Conservation (phyloP, 2,329 filamentous ascomycete species). For the Epichloe coenophiala region DNA sequence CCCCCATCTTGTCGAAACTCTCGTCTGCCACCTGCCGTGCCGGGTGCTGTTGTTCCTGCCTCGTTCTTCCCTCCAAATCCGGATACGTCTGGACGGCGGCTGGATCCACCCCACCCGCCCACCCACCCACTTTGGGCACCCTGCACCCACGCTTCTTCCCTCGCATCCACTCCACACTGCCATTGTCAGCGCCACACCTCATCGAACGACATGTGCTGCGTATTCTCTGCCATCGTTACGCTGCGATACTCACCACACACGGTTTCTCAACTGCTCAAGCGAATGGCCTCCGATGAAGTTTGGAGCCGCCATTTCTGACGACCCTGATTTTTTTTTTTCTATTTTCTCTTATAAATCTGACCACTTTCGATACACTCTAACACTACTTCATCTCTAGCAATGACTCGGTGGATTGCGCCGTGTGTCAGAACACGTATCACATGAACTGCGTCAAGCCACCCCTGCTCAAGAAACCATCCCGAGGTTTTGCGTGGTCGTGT, state of each 20-base stretch:
- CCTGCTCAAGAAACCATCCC: conserved; percentile 85
- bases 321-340: background rate
- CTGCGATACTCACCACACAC: background rate
- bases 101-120: conserved; percentile 1
- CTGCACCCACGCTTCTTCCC: conserved; percentile 3
- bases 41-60: conserved; percentile 4
- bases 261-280: background rate
- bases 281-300: background rate
- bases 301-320: background rate
- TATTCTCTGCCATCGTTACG: background rate
- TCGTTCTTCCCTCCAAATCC: background rate
- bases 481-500: conserved; percentile 96
- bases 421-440: conserved; percentile 90
- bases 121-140: conserved; percentile 4
- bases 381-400: conserved; percentile 37
- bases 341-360: no score
- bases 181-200: conserved; percentile 2
- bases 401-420: conserved; percentile 93
- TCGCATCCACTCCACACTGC: conserved; percentile 11
- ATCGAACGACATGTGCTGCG: conserved; percentile 5
- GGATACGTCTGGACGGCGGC: conserved; percentile 4
- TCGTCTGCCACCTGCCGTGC: no score
- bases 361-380: background rate
- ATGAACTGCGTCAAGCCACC: conserved; percentile 96
- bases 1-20: no score